Conservation (phyloP, 306 rosid genomes). For the Cicer judaicum region DNA sequence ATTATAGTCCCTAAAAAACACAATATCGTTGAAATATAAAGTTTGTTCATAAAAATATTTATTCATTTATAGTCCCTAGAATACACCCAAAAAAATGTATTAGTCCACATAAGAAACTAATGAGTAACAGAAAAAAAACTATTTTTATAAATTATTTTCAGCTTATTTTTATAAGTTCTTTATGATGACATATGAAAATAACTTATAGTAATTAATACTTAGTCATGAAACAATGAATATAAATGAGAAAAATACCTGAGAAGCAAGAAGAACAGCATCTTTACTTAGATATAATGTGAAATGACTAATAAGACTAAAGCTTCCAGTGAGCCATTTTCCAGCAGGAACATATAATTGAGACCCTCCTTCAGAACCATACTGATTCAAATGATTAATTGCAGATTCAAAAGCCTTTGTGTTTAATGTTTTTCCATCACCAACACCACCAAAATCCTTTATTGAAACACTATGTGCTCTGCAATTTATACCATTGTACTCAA, state of each 20-base stretch:
- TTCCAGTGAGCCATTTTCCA: conserved; percentile 86
- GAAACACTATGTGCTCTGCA: conserved; percentile 79
- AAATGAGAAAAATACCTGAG: conserved; percentile 59
- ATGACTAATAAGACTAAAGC: conserved; percentile 75
- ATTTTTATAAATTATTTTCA: not conserved
- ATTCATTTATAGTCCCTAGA: not conserved
- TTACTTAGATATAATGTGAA: conserved; percentile 66
- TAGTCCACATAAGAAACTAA: not conserved
- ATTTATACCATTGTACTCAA: conserved; percentile 65
- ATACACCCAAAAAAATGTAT: not conserved
- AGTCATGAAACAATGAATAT: conserved; percentile 5
- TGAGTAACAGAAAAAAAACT: not conserved
- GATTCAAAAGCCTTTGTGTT: conserved; percentile 72
- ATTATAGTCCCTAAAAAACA: not conserved
- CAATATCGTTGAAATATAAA: not conserved
- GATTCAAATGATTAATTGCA: conserved; percentile 61
- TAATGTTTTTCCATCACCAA: conserved; percentile 77
- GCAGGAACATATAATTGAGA: conserved; percentile 74
- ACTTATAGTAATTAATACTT: not conserved
- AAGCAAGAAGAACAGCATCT: conserved; percentile 79
- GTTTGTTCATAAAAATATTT: not conserved
- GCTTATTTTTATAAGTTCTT: too few relatives aligned
- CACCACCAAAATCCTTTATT: conserved; percentile 72
- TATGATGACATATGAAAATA: too few relatives aligned
- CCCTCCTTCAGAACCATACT: conserved; percentile 63